phyloP scores from a whole-genome alignment of 1,284 basidiomycete genomes.

The Austroboletus niveus region DNA sequence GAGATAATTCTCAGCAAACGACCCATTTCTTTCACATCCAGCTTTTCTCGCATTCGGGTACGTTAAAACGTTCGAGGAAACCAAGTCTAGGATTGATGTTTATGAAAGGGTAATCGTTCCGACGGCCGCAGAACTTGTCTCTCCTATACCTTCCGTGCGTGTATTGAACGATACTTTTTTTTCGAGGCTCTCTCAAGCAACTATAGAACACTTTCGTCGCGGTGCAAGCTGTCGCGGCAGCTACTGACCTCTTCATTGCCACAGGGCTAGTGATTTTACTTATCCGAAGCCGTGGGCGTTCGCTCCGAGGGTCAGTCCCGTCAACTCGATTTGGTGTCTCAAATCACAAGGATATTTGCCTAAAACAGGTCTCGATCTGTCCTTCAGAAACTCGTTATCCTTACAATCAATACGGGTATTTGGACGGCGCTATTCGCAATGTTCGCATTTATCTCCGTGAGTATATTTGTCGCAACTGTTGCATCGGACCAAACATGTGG shows the following conservation, averaged over 20 bases:
- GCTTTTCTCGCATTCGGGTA: constrained; percentile 4
- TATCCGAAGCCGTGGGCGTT: not conserved
- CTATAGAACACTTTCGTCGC: not conserved
- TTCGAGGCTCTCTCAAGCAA: not conserved
- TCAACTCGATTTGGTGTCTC: not conserved
- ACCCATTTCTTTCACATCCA: not conserved
- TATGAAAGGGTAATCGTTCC: constrained; percentile 1
- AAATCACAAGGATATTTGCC: not conserved
- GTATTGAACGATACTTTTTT: not conserved
- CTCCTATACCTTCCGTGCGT: not conserved
- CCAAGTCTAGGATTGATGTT: not conserved
- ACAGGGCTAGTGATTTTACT: not conserved
- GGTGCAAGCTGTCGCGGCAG: not conserved
- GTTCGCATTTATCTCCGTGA: constrained; percentile 4
- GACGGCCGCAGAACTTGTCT: not conserved
- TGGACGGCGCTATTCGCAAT: constrained; percentile 9
- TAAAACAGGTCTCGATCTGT: not conserved
- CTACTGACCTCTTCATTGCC: constrained; percentile 1
- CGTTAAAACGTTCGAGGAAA: not conserved
- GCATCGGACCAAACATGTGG: not conserved
- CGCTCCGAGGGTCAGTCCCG: not conserved
- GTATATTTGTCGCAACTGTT: not conserved
- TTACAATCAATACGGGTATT: constrained; percentile 9
- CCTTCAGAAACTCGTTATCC: constrained; percentile 4
- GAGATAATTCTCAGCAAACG: not conserved